Evolutionary conservation across 2,329 filamentous ascomycete genomes (phyloP).

Genomic region (Alternaria sp.): DNA sequence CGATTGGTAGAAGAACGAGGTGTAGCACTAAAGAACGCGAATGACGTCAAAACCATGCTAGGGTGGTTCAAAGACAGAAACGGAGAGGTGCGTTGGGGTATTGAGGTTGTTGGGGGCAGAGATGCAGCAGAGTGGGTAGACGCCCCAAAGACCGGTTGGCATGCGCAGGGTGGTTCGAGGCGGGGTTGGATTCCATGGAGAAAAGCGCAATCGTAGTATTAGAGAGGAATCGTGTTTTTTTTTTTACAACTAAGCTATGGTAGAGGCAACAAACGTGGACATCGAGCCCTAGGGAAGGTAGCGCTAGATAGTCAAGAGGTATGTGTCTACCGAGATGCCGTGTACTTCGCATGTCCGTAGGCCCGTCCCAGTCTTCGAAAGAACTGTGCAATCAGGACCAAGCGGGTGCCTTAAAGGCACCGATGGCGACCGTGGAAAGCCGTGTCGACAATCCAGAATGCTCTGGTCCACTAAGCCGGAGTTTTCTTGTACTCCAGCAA

Average conservation of each 20-base stretch:
- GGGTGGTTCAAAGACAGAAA: conserved; percentile 30
- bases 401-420: background rate
- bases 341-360: background rate
- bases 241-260: conserved; percentile 6
- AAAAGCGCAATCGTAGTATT: background rate
- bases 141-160: conserved; percentile 8
- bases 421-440: background rate
- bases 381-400: background rate
- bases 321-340: background rate
- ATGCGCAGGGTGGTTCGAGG: conserved; percentile 2
- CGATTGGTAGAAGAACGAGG: conserved; percentile 22
- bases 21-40: conserved; percentile 12
- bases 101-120: conserved; percentile 29
- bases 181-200: background rate
- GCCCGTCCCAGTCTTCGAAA: background rate
- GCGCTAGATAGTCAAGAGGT: background rate
- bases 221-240: conserved; percentile 14
- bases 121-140: conserved; percentile 25
- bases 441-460: background rate
- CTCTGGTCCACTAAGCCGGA: background rate
- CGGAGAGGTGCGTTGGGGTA: conserved; percentile 26
- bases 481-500: background rate
- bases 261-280: background rate
- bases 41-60: conserved; percentile 19
- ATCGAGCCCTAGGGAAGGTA: background rate